Conservation (phyloP, 495 filamentous ascomycete genomes). For the Tuber calosporum region DNA sequence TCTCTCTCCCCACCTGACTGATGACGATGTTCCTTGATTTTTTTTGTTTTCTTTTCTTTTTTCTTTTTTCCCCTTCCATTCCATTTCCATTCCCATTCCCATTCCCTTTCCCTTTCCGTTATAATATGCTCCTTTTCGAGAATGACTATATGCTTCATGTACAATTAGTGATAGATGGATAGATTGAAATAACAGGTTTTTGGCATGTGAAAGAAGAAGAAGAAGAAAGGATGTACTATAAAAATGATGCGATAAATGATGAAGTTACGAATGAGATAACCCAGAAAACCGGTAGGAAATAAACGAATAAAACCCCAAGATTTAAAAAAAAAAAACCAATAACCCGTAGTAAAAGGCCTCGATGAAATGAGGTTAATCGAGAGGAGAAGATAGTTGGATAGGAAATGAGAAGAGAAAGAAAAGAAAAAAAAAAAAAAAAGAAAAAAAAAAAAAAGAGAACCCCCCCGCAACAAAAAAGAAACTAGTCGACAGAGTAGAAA, state of each 20-base stretch:
- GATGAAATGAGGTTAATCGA: not conserved
- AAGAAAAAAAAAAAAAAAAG: not conserved
- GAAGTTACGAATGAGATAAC: not conserved
- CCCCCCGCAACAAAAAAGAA: no score
- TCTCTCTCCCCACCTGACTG: not conserved
- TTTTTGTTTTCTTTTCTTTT: not conserved
- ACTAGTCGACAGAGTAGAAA: no score
- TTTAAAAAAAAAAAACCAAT: not conserved
- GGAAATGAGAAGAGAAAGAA: not conserved
- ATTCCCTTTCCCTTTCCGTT: not conserved
- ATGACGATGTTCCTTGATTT: not conserved
- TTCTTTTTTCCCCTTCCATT: no score
- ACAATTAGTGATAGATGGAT: not conserved
- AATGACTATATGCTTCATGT: not conserved
- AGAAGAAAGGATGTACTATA: no score
- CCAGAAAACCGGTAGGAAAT: not conserved
- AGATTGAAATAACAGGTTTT: not conserved
- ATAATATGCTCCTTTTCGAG: not conserved
- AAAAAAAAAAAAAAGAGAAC: no score
- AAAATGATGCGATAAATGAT: not conserved
- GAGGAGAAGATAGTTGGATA: no score
- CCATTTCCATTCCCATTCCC: no score
- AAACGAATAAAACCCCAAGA: not conserved
- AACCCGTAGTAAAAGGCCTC: not conserved
- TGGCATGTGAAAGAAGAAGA: not conserved